Evolutionary conservation across 176 grass and related monocot genomes (phyloP), one percentile per base, ranked within the genome.

Genomic region (Hordeum marinum): DNA sequence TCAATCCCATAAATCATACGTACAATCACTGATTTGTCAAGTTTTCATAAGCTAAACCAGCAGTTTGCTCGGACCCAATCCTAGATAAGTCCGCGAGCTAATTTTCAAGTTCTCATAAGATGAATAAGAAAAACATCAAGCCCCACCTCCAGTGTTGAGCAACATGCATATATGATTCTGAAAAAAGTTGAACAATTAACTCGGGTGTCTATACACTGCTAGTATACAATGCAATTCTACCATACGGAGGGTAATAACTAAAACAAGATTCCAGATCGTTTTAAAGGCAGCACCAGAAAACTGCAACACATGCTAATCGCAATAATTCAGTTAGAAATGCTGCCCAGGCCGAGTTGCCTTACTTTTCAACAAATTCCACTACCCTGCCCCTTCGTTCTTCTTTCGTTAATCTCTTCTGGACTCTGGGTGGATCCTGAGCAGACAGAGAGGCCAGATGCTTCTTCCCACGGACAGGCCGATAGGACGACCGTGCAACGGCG

Each of bases 301-400:
- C 23, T 5, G 70, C 24, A 74, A 74, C 1, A 0, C 24, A 74
- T 48, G 42, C 24, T 27, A 13, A 50, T 5, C 8, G 50, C 24
- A 48, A 74, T 5, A 50, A 50, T 73, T 17, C 8, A 20, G 45
- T 50, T 43, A 31, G 71, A 74, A 74, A 74, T 50, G 66, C 18
- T 68, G 35, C 9, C 66, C 2, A 36, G 66, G 4, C 8, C 1
- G 32, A 39, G 18, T 52, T 75, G 72, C 25, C 25, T 52, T 75
- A 52, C 72, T 29, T 75, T 20, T 6, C 8, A 75, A 75, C 72
- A 75, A 75, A 75, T 31, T 52, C 76, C 76, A 55, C 80, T 11
- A 87, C 72, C 20, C 63, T 40, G 52, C 23, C 41, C 24, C 85
- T 80, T 67, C 89, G 80, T 72, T 83, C 80, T 39, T 84, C 50